Evolutionary conservation across 2,329 filamentous ascomycete species (phyloP), one percentile per base, ranked within the genome.

Genomic region (Talaromyces marneffei): DNA sequence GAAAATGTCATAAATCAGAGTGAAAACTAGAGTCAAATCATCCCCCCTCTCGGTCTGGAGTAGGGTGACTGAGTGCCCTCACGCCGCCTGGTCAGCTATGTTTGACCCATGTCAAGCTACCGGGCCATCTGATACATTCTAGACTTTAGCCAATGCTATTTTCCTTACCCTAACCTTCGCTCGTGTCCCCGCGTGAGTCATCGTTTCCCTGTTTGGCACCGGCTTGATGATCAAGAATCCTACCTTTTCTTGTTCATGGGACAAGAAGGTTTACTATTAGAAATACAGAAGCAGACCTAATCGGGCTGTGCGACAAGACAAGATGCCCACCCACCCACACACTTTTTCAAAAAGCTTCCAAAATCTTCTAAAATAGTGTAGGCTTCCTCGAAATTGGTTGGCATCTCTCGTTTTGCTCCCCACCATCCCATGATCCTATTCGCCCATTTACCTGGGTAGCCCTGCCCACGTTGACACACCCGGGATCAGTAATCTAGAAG

Each of bases 261-360:
- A 63, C 60, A 53, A 10, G 2, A 46, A 48, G 12, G 29, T 52
- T 48, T 48, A 23, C 20, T 31, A 60, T 46, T 46, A 60, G 39
- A 27, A 60, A 60, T 55, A 29, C 39, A 37, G 31, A 14, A 33
- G 48, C 18, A 48, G 44, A 29, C 44, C 20, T 5, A 52, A 52
- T 48, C 58, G 50, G 62, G 63, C 65, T 66, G 68, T 71, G 66
- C 64, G 52, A 55, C 52, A 39, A 39, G 33, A 54, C 52, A 39
- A 64, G 60, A 48, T 46, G 25, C 53, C 64, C 60, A 68, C 68
- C 68, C 64, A 66, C 66, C 63, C 65, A 66, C 55, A 29, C 44
- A 27, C 23, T 31, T 20, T 57, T 10, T 25, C n/a, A 14, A 46
- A 46, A 46, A 16, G 23, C 12, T 16, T 16, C 42, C 42, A 27